Base-by-base conservation (phyloP, 2,329 filamentous ascomycete species). In the Cladosporium sp. region DNA sequence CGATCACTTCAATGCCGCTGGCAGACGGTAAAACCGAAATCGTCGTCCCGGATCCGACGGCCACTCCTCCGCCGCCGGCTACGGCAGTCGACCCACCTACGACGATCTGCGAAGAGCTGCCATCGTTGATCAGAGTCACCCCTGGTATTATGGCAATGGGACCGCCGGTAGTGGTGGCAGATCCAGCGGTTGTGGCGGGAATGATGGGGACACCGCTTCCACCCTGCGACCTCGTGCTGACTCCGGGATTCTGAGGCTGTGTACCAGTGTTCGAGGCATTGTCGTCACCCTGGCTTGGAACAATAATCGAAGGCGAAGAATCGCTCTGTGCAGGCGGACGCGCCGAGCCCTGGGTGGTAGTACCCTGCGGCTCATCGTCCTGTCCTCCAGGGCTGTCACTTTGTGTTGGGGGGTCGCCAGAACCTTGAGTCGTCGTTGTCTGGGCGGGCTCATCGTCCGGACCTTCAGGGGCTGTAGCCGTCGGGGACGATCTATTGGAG, bases 41-140 rank as follows among this genome's bases (percentile, higher is more conserved):
- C 11, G 65, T 66, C 4, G 65, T 66, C 7, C 59, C 59, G 11
- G 59, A 63, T 21, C 24, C 49, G 15, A 52, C 58, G 2, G 58
- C 49, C 34, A 30, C 21, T 15, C 14, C 30, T 8, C 57, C 64
- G 21, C 64, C 64, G 15, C 57, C 44, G 26, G 7, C 21, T n/a
- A 66, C 36, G 18, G 64, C 60, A 21, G 55, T 32, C 11, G 64
- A 52, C 14, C 44, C 59, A 7, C 41, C 44, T 26, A 62, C 32
- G 30, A 52, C 32, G 14, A 62, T n/a, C 8, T n/a, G 21, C 3
- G 59, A 32, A 8, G 44, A 24, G 32, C 30, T 32, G 36, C 41
- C 21, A 21, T 44, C 26, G 26, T 59, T 41, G 15, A 26, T 8
- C 1, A 38, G 11, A 15, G 24, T 59, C 3, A 26, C 26, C 15